Evolutionary conservation across 192 early-diverging fungal genomes (phyloP).

Genomic region (Phycomyces nitens): DNA sequence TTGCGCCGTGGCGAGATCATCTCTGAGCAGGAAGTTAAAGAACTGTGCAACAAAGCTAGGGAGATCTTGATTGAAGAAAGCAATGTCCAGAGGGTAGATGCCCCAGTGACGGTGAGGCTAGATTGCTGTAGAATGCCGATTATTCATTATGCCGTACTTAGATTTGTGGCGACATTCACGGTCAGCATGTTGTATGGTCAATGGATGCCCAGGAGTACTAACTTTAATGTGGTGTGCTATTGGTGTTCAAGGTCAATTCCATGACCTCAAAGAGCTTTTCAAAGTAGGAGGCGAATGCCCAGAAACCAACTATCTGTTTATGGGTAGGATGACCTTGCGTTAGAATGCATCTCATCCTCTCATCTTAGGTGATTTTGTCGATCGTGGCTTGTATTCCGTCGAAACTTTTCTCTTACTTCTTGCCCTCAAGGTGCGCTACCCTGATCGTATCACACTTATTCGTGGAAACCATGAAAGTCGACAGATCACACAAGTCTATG

Average conservation of each 20-base stretch:
- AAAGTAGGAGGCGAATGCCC: constrained; percentile 91
- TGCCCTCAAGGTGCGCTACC: constrained; percentile 90
- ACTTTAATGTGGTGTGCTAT: neutral
- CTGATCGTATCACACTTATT: constrained; percentile 90
- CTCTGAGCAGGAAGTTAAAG: constrained; percentile 88
- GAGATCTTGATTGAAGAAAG: constrained; percentile 95
- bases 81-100: constrained; percentile 93
- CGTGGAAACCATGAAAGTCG: constrained; percentile 92
- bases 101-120: constrained; percentile 82
- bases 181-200: constrained; percentile 29
- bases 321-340: constrained; percentile 56
- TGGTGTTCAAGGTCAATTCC: constrained; percentile 67
- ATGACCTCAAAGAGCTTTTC: constrained; percentile 94
- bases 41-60: constrained; percentile 89
- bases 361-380: constrained; percentile 79
- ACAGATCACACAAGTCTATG: constrained; percentile 98
- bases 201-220: neutral
- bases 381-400: constrained; percentile 93
- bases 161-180: constrained; percentile 96
- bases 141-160: constrained; percentile 12
- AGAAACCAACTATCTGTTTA: constrained; percentile 96
- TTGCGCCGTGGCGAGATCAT: constrained; percentile 89
- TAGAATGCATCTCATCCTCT: constrained; percentile 1
- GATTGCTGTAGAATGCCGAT: neutral
- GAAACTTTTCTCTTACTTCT: constrained; percentile 96